Base-by-base conservation (phyloP, 2,329 filamentous ascomycete genomes). In the Aspergillus candidus region DNA sequence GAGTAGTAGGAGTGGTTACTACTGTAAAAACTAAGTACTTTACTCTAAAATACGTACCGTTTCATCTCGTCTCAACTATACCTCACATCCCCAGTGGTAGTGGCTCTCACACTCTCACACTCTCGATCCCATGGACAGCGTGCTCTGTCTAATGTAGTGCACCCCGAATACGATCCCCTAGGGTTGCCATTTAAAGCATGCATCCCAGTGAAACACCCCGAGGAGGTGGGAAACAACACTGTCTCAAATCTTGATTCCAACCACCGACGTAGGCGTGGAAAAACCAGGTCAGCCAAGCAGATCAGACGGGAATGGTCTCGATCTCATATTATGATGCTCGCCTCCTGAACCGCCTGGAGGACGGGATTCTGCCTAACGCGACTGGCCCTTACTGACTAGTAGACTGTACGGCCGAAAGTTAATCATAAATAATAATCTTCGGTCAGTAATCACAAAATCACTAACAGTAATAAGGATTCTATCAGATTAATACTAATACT, bases 31-130 rank as follows among this genome's bases (percentile, higher is more conserved):
- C 7, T 10, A 27, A 7, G 22, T 27, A 27, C 22, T 27, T 27
- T 27, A 27, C 22, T 8, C 22, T 27, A 8, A 27, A 27, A 27
- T 27, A 27, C 22, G 6, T 41, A 29, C 22, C 41, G 50, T 54
- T 54, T 54, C 52, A 54, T 38, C 43, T 44, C 35, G 40, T 48
- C 46, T 48, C 44, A 50, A 43, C 36, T 13, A 36, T 41, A 46
- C 43, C 46, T 46, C 37, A 42, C 39, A 17, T 22, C 30, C 37
- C 34, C 29, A 41, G 17, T 45, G 34, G 34, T 17, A 31, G 12
- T 32, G 30, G 15, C 29, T 38, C 13, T 34, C 27, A 10, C 29
- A 29, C 18, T 30, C 18, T 31, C 35, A 12, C 29, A 30, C 12
- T n/a, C n/a, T 4, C 6, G 11, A 10, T 27, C 22, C 18, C 38